phyloP scores from a whole-genome alignment of 2,329 filamentous ascomycete species.

The Claviceps paspali region DNA sequence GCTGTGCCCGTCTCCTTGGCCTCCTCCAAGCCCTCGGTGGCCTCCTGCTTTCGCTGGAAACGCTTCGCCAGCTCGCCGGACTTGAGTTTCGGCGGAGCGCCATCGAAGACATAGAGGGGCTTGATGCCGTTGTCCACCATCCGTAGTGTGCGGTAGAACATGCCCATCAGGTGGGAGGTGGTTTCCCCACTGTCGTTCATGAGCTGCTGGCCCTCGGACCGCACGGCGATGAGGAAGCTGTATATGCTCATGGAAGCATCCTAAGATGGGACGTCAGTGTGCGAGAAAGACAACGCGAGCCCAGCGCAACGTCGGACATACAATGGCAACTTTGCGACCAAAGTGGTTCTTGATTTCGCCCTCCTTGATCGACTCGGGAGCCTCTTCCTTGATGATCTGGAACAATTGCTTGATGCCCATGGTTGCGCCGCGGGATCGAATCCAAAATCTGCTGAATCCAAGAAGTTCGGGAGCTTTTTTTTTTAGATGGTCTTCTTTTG shows the following conservation, averaged over 20 bases:
- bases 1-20: constrained; percentile 95
- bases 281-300: too few species aligned
- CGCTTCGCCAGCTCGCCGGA: constrained; percentile 93
- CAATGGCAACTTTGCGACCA: constrained; percentile 93
- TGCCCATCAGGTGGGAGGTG: constrained; percentile 95
- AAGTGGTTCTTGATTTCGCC: constrained; percentile 99
- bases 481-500: too few species aligned
- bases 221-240: constrained; percentile 94
- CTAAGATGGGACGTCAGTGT: too few species aligned
- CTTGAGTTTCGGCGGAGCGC: constrained; percentile 91
- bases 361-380: constrained; percentile 88
- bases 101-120: constrained; percentile 94
- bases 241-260: constrained; percentile 88
- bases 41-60: constrained; percentile 87
- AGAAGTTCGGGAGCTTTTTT: not conserved
- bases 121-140: constrained; percentile 99
- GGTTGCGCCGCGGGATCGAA: constrained; percentile 10
- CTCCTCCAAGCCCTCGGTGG: constrained; percentile 78
- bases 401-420: constrained; percentile 63
- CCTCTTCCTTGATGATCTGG: constrained; percentile 76
- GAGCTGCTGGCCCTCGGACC: constrained; percentile 90
- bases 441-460: not conserved
- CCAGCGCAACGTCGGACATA: constrained; percentile 28
- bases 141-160: constrained; percentile 96
- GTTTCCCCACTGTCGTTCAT: constrained; percentile 92